Conservation (phyloP, 177 flowering plant genomes). For the Tripterygium wilfordii region DNA sequence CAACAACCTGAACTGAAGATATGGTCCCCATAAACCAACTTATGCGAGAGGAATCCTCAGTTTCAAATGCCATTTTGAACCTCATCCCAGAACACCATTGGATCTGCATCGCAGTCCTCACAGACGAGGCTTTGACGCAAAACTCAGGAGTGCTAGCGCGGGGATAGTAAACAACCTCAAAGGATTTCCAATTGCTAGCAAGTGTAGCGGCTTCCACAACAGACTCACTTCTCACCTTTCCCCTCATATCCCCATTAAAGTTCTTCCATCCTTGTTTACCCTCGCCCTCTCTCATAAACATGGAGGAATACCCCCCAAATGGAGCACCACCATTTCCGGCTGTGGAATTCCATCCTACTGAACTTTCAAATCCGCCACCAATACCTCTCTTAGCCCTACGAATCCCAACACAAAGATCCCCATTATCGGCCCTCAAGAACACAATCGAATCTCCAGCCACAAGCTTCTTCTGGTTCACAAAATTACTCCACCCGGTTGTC, state of each 20-base stretch:
- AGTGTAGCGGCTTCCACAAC: slow-evolving; percentile 43
- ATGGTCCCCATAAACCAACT: slow-evolving; percentile 69
- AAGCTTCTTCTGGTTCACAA: slow-evolving; percentile 67
- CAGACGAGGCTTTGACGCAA: slow-evolving; percentile 39
- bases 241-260: slow-evolving; percentile 14
- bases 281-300: slow-evolving; percentile 24
- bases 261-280: slow-evolving; percentile 7
- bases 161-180: slow-evolving; percentile 62
- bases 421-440: slow-evolving; percentile 51
- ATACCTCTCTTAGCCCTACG: slow-evolving; percentile 51
- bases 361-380: slow-evolving; percentile 30
- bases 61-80: slow-evolving; percentile 65
- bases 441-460: slow-evolving; percentile 68
- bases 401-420: slow-evolving; percentile 60
- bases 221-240: slow-evolving; percentile 32
- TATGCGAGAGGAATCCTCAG: slow-evolving; percentile 55
- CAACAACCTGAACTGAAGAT: slow-evolving; percentile 47
- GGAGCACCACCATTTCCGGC: slow-evolving; percentile 15
- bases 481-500: slow-evolving; percentile 71
- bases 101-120: slow-evolving; percentile 42
- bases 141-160: slow-evolving; percentile 56
- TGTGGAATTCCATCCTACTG: slow-evolving; percentile 38
- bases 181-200: slow-evolving; percentile 39
- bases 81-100: slow-evolving; percentile 65
- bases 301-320: slow-evolving; percentile 25